Evolutionary conservation across 805 yeast genomes (phyloP).

Genomic region (Saccharomycopsis babjevae): DNA sequence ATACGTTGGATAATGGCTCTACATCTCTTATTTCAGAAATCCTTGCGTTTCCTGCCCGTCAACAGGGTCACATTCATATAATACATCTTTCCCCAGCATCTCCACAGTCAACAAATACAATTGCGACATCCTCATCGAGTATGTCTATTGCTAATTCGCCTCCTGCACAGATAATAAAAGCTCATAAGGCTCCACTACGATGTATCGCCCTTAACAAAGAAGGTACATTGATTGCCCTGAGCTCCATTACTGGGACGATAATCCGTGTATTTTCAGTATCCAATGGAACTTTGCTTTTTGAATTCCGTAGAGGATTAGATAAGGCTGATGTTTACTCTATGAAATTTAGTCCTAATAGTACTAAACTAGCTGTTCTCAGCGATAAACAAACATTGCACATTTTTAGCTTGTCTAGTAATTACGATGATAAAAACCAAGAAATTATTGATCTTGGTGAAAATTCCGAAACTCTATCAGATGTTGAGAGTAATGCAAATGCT

Average conservation of each 20-base stretch:
- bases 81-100: conserved; percentile 63
- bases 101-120: conserved; percentile 44
- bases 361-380: conserved; percentile 72
- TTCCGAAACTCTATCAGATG: neutral
- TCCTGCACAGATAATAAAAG: conserved; percentile 42
- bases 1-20: neutral
- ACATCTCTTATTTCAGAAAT: conserved; percentile 25
- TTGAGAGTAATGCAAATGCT: neutral
- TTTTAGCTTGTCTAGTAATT: conserved; percentile 34
- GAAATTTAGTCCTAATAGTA: conserved; percentile 71
- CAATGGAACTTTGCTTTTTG: conserved; percentile 62
- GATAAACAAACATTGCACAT: conserved; percentile 87
- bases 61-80: conserved; percentile 63
- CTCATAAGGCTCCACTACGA: conserved; percentile 60
- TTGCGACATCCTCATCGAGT: conserved; percentile 28
- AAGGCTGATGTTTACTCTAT: conserved; percentile 72
- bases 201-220: conserved; percentile 52
- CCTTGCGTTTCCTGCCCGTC: conserved; percentile 63
- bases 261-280: conserved; percentile 63
- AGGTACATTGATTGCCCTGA: conserved; percentile 68
- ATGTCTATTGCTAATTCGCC: neutral
- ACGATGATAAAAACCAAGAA: neutral
- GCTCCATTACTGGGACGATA: conserved; percentile 74
- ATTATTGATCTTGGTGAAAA: neutral
- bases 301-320: conserved; percentile 85